phyloP scores from a whole-genome alignment of 331 rosid species.

The Telfairia occidentalis region DNA sequence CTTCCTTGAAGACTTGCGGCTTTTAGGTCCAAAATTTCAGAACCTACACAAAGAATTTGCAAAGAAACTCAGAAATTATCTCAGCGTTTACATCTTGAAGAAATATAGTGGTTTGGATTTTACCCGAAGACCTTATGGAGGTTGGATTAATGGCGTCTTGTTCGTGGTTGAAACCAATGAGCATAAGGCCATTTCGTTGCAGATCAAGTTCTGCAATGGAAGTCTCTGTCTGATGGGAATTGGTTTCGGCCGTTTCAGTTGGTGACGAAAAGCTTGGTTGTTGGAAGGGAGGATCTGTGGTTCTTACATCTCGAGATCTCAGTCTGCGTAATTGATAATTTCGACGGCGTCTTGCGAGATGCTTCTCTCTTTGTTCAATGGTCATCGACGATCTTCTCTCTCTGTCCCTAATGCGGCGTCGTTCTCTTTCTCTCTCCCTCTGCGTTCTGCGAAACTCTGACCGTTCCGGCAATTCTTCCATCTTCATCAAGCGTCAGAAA shows the following conservation, averaged over 20 bases:
- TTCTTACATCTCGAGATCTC: constrained; percentile 17
- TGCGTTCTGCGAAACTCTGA: constrained; percentile 30
- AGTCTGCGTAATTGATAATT: constrained; percentile 63
- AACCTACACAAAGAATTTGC: constrained; percentile 3
- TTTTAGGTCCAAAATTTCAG: constrained; percentile 15
- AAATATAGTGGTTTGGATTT: neutral
- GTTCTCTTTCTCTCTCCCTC: constrained; percentile 63
- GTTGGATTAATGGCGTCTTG: constrained; percentile 7
- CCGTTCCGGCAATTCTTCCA: constrained; percentile 36
- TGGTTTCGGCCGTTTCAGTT: neutral
- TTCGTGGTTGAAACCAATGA: constrained; percentile 4
- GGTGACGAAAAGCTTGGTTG: neutral
- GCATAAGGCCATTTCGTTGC: neutral
- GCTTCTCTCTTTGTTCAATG: constrained; percentile 69
- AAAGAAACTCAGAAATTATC: neutral
- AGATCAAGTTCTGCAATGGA: constrained; percentile 8
- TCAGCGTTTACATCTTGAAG: neutral
- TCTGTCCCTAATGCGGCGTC: constrained; percentile 63
- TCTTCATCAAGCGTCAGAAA: constrained; percentile 14
- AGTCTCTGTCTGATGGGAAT: neutral
- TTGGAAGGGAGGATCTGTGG: neutral
- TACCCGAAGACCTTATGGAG: constrained; percentile 13
- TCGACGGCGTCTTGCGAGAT: constrained; percentile 64
- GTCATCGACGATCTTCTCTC: constrained; percentile 77
- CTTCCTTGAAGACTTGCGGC: neutral